Base-by-base conservation (phyloP, 1,284 basidiomycete genomes). In the Cutaneotrichosporon curvatum region DNA sequence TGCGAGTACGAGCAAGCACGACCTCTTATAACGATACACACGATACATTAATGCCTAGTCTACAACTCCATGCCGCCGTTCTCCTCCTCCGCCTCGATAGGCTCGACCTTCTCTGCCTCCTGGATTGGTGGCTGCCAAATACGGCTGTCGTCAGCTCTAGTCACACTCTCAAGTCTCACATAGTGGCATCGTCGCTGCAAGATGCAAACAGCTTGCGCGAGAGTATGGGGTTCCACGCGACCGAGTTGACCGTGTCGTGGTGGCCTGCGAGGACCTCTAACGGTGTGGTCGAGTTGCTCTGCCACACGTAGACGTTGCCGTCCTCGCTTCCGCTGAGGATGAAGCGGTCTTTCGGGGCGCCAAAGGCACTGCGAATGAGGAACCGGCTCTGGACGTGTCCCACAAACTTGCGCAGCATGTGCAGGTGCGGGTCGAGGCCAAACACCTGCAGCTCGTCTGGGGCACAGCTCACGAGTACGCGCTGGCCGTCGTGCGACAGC, bases 301-400 rank as follows among this genome's bases (percentile, higher is more conserved):
- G 88, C 91, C 94, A 99, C 19, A 97, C 80, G 72, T 96, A 96
- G 40, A 96, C 83, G 55, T 85, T 85, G 35, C 82, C 81, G 73
- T 95, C 90, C 81, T 97, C 92, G 67, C 88, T 92, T 22, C 95
- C 95, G 60, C 87, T 92, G 47, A 91, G 78, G 40, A 98, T 79
- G 65, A 95, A 94, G 62, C 84, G 87, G 51, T 84, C 84, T 61
- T 87, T 83, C 25, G 83, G 75, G n/a, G 92, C 92, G 21, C 92
- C 95, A 69, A 97, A 97, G 63, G 88, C 91, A 66, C 86, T 87
- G 48, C 87, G 80, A 52, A 98, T 87, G 53, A 96, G 81, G 69
- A 87, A 86, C 33, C 79, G 76, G 4, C 79, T 79, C 70, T 92
- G 88, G 31, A 78, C 78, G 60, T 91, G 85, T 20, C 87, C 92